phyloP scores from a whole-genome alignment of 2,329 filamentous ascomycete genomes.

The Exophiala spinifera region DNA sequence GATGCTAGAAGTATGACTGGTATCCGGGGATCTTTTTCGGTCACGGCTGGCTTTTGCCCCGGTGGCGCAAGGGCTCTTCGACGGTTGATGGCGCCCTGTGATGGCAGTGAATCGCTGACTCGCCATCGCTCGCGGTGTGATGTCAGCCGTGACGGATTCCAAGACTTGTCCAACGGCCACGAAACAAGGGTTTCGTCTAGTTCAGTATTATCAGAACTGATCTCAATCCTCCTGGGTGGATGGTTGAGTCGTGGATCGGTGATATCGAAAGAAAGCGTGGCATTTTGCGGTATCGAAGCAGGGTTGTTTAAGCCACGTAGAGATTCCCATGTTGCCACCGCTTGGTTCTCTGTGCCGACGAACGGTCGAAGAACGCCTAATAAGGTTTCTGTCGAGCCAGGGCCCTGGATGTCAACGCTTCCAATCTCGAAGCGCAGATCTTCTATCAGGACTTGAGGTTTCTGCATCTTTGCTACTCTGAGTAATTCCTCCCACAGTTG shows the following conservation, averaged over 20 bases:
- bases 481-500: constrained; percentile 63
- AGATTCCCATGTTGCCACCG: constrained; percentile 37
- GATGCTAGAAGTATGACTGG: constrained; percentile 65
- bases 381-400: constrained; percentile 75
- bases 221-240: constrained; percentile 57
- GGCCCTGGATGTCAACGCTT: constrained; percentile 67
- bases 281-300: constrained; percentile 65
- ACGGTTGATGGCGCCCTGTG: constrained; percentile 76
- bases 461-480: constrained; percentile 58
- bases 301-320: constrained; percentile 60
- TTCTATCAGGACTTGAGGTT: constrained; percentile 59
- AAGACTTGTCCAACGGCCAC: constrained; percentile 64
- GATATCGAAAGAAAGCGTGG: constrained; percentile 68
- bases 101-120: constrained; percentile 65
- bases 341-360: constrained; percentile 36
- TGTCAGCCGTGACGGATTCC: constrained; percentile 58
- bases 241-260: constrained; percentile 78
- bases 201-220: constrained; percentile 31
- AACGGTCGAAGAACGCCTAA: constrained; percentile 62
- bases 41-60: constrained; percentile 59
- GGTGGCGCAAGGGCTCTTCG: constrained; percentile 64
- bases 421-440: constrained; percentile 70
- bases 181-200: constrained; percentile 61
- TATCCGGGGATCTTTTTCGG: constrained; percentile 67
- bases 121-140: constrained; percentile 62